Percentiles rank a stretch among this genome's conserved stretches.
Conservation (phyloP, 495 filamentous ascomycete species). For the Aspergillus funiculosus region DNA sequence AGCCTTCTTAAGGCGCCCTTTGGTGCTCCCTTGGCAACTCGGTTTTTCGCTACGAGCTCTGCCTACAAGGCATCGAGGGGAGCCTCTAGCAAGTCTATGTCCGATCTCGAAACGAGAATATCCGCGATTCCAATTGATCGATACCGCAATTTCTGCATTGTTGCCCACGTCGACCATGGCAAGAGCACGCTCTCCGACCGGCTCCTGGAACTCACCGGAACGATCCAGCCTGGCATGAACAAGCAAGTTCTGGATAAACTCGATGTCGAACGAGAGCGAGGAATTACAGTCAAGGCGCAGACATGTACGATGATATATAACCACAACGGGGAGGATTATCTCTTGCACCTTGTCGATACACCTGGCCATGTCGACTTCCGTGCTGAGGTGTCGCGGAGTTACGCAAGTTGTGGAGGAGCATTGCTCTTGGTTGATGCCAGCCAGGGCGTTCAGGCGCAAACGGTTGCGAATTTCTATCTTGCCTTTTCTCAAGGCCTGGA, state of each 20-base stretch:
- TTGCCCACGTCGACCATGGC: slow-evolving; percentile 98
- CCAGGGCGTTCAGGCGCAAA: slow-evolving; percentile 90
- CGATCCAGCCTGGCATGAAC: slow-evolving; percentile 78
- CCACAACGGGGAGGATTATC: slow-evolving; percentile 76
- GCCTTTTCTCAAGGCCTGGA: slow-evolving; percentile 86
- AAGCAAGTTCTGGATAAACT: slow-evolving; percentile 96
- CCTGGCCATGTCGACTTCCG: slow-evolving; percentile 97
- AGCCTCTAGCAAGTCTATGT: slow-evolving; percentile 20
- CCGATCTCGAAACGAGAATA: slow-evolving; percentile 74
- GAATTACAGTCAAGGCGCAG: slow-evolving; percentile 98
- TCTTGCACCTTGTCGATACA: slow-evolving; percentile 93
- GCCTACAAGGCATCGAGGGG: slow-evolving; percentile 31
- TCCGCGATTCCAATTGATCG: slow-evolving; percentile 82
- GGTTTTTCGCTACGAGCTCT: slow-evolving; percentile 39
- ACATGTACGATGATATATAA: slow-evolving; percentile 97
- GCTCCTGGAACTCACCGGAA: slow-evolving; percentile 89
- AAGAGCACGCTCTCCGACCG: slow-evolving; percentile 92
- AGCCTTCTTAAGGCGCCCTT: slow-evolving; percentile 32
- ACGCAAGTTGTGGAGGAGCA: slow-evolving; percentile 91
- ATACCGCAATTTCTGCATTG: slow-evolving; percentile 95
- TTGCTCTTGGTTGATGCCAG: slow-evolving; percentile 88
- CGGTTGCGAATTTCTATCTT: slow-evolving; percentile 95
- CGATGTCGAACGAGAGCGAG: slow-evolving; percentile 90
- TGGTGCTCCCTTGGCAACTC: slow-evolving; percentile 22
- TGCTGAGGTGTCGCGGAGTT: slow-evolving; percentile 89